phyloP scores from a whole-genome alignment of 345 rosid species.

The Acer saccharum region DNA sequence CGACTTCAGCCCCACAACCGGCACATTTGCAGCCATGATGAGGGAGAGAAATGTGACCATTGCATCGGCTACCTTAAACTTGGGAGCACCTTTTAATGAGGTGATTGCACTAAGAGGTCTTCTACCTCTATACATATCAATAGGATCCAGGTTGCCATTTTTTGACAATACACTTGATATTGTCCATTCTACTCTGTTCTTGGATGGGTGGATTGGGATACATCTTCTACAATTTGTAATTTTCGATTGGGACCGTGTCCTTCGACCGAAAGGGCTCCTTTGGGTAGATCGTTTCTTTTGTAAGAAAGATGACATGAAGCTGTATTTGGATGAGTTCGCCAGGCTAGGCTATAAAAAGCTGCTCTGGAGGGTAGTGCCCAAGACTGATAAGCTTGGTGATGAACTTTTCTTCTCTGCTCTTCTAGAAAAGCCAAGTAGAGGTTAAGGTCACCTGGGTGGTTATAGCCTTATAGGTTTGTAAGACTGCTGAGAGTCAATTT shows the following conservation, averaged over 20 bases:
- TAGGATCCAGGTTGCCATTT: slow-evolving; percentile 57
- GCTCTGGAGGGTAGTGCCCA: slow-evolving; percentile 48
- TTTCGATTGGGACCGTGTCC: slow-evolving; percentile 54
- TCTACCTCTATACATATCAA: slow-evolving; percentile 45
- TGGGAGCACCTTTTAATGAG: slow-evolving; percentile 57
- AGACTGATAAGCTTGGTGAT: slow-evolving; percentile 45
- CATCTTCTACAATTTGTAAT: slow-evolving; percentile 50
- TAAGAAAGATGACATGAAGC: slow-evolving; percentile 38
- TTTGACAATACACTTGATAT: slow-evolving; percentile 61
- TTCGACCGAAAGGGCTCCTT: slow-evolving; percentile 48
- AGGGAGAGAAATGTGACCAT: slow-evolving; percentile 47
- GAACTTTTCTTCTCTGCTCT: slow-evolving; percentile 60
- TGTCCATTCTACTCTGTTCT: slow-evolving; percentile 48
- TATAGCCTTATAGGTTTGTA: background rate
- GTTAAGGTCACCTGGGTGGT: slow-evolving; percentile 6
- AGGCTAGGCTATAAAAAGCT: slow-evolving; percentile 47
- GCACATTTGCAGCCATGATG: slow-evolving; percentile 63
- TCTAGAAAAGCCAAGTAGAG: slow-evolving; percentile 52
- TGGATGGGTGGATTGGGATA: slow-evolving; percentile 53
- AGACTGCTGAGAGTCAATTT: too few relatives aligned
- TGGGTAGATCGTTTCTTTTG: slow-evolving; percentile 66
- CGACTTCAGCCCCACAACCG: slow-evolving; percentile 54
- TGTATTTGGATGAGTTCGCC: slow-evolving; percentile 45
- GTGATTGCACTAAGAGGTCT: slow-evolving; percentile 59
- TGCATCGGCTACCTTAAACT: slow-evolving; percentile 45